Base-by-base conservation (phyloP, 345 rosid species). In the Arabis hirsuta region DNA sequence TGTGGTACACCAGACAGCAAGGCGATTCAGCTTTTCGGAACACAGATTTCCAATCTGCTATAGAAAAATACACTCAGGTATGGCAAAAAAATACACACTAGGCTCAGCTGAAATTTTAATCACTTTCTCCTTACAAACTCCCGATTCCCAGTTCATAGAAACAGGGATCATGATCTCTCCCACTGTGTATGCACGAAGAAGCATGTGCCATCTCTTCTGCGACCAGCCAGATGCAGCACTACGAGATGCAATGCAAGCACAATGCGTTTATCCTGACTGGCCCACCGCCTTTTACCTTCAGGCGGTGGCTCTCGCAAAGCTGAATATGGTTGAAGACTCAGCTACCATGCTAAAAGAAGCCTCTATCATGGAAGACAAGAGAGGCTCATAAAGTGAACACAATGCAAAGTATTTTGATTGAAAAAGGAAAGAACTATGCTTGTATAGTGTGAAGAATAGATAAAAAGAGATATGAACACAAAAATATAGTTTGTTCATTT, bases 221-320 rank as follows among this genome's bases (percentile, higher is more conserved):
- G 90, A 90, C 62, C 95, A 90, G 65, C 85, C 92, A 5, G 98
- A 90, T 80, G 96, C 86, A 44, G 96, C 92, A 43, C 90, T 92
- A 8, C 78, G 98, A 75, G 98, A 92, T 73, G 98, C 96, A 38
- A 92, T 92, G 96, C 98, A 92, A 79, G 95, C 96, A 26, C 92
- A 92, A 54, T 92, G 92, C 12, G 92, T 89, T 2, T 89, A 84
- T 65, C 92, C 92, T 0, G 92, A 88, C 3, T 92, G 98, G 96
- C 88, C 98, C 24, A 92, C 98, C 1, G 88, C 98, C 51, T 87
- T 89, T 62, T 89, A 92, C 79, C 85, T 89, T 84, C 98, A 92
- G 60, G 90, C 92, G 0, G 96, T 88, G 54, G 96, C 98, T 29
- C 91, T 90, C 19, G 78, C 95, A 22, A 92, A 88, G 84, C 78